Conservation (phyloP, 2,329 filamentous ascomycete species). For the Sporothrix humicola region DNA sequence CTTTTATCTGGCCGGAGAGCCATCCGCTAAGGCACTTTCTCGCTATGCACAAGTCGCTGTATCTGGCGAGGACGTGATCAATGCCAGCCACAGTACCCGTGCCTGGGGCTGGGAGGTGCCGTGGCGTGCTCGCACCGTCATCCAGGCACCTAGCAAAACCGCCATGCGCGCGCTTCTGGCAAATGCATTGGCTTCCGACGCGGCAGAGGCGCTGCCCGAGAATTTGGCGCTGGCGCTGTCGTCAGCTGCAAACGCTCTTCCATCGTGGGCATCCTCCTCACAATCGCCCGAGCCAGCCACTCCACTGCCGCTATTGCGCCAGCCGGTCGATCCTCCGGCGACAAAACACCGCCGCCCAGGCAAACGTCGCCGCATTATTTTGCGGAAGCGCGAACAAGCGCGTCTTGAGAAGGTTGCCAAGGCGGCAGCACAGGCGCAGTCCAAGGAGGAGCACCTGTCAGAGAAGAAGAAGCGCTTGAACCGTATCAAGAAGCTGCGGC, state of each 20-base stretch:
- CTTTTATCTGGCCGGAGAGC: constrained; percentile 55
- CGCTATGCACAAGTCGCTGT: constrained; percentile 57
- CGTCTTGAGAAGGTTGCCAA: constrained; percentile 51
- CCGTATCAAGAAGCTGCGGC: constrained; percentile 63
- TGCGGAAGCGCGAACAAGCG: constrained; percentile 54
- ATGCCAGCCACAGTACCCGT: constrained; percentile 47
- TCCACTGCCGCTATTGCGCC: background rate
- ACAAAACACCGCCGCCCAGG: constrained; percentile 54
- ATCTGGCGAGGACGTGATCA: constrained; percentile 57
- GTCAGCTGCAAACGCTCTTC: constrained; percentile 33
- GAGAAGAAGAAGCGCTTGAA: constrained; percentile 69
- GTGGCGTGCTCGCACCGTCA: constrained; percentile 59
- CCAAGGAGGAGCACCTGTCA: constrained; percentile 62
- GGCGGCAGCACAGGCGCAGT: constrained; percentile 48
- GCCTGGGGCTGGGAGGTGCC: constrained; percentile 66
- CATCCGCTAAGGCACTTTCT: constrained; percentile 47
- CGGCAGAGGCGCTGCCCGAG: background rate
- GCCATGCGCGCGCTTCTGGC: constrained; percentile 35
- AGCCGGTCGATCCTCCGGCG: too few species aligned
- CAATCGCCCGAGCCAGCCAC: constrained; percentile 11
- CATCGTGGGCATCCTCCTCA: constrained; percentile 33
- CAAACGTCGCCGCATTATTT: constrained; percentile 63
- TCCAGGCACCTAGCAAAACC: constrained; percentile 45
- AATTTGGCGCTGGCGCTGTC: background rate
- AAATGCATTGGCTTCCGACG: constrained; percentile 30